Base-by-base conservation (phyloP, 1,284 basidiomycete species). In the Cutaneotrichosporon dermatis region DNA sequence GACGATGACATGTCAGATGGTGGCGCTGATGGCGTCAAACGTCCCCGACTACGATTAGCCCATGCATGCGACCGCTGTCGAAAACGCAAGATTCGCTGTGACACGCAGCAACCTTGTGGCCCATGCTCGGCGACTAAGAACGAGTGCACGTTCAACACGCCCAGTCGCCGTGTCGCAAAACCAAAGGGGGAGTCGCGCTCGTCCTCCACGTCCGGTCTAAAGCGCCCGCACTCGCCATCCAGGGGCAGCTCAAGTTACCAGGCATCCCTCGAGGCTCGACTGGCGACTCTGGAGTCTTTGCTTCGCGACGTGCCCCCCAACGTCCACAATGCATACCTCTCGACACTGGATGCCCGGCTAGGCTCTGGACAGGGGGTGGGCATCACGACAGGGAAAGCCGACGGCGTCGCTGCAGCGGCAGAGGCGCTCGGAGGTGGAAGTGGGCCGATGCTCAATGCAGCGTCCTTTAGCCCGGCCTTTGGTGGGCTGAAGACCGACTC, bases 121-220 rank as follows among this genome's bases (percentile, higher is more conserved):
- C 78, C 78, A 12, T 79, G 78, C 62, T 73, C 73, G 50, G 73
- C 73, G 34, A 73, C 74, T 11, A 69, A 71, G 63, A 76, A 75
- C 58, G 69, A 72, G 37, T 78, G 78, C 63, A 79, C 78, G 1
- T 79, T 79, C 65, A 74, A 79, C 60, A 79, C 76, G 4, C 78
- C 78, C 6, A 75, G 75, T 7, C 60, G 76, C 34, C 57, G 76
- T 11, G 68, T 70, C 12, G 69, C 69, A 4, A 78, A 78, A 57
- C 72, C 75, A 4, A 76, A 74, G 63, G 40, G 49, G n/a, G 61
- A 50, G 13, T 52, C 48, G 36, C 59, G 55, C 13, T 59, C 59
- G 7, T 58, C 62, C n/a, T 56, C 61, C 12, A 45, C 63, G 8
- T 58, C 61, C 8, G 65, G 66, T 15, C 51, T 66, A 15, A 72